Base-by-base conservation (phyloP, 768 basidiomycete genomes). In the Hygrophoropsis aurantiaca region DNA sequence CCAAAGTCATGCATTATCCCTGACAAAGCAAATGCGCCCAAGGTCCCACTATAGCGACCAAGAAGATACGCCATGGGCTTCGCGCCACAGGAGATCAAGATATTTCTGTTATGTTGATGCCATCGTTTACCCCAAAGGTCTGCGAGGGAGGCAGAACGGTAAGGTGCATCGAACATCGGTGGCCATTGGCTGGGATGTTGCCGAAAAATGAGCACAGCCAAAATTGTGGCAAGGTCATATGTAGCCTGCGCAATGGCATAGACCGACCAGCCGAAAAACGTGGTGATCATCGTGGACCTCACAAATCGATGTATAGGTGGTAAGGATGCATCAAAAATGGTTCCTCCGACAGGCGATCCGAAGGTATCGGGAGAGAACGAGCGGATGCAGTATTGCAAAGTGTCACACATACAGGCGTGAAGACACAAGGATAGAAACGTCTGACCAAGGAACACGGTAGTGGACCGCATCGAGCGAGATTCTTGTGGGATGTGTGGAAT, bases 91-190 rank as follows among this genome's bases (percentile, higher is more conserved):
- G 61, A 56, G 39, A 81, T 60, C 53, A 84, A 84, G 21, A 68
- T 56, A 41, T 77, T 71, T 21, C 82, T 70, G 58, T 82, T 81
- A 2, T 78, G 48, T 53, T 83, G 81, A 56, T 85, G 84, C 84
- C 83, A 85, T 16, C 80, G 67, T 44, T 48, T 57, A 1, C 73
- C 64, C 83, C 84, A 85, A 49, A 81, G 78, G n/a, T 84, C 75
- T 34, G 68, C 67, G 19, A 85, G 60, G 3, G 80, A 82, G 6
- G 74, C 75, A 3, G 77, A 54, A 13, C 50, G 44, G 74, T 75
- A 84, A 2, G 82, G 84, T 11, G 62, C 39, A 41, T 74, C 61
- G 61, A 82, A 83, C 10, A 78, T 34, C 2, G 79, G 81, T 1
- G 82, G 82, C 80, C 80, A 84, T 39, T 76, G 67, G 1, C 60